Evolutionary conservation across 2,329 filamentous ascomycete genomes (phyloP).

Genomic region (Neurospora sp.): DNA sequence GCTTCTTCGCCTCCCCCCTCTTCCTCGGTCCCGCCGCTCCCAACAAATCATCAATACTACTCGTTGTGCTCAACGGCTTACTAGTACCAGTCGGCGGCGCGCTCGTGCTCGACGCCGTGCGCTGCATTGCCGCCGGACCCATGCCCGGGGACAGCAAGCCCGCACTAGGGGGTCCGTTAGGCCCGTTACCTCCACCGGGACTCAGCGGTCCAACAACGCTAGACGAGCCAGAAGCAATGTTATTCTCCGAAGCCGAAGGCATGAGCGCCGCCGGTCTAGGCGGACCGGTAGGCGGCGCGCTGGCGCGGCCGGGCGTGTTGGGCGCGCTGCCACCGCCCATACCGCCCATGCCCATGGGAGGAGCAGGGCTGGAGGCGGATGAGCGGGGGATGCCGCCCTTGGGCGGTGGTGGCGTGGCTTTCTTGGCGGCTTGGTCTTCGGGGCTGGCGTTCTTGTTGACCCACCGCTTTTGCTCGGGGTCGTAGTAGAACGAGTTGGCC

Average conservation of each 20-base stretch:
- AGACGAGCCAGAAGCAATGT: slow-evolving; percentile 15
- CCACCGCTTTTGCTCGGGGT: slow-evolving; percentile 95
- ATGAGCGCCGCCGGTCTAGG: slow-evolving; percentile 9
- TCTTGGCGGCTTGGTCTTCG: slow-evolving; percentile 48
- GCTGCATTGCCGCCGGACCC: slow-evolving; percentile 32
- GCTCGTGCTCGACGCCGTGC: slow-evolving; percentile 38
- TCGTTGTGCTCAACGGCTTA: slow-evolving; percentile 84
- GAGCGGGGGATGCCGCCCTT: slow-evolving; percentile 41
- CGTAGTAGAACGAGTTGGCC: slow-evolving; percentile 85
- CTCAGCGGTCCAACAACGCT: not conserved
- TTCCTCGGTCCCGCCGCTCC: slow-evolving; percentile 65
- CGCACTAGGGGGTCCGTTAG: not conserved
- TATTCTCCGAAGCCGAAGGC: slow-evolving; percentile 8
- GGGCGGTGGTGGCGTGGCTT: slow-evolving; percentile 72
- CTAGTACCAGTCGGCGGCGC: slow-evolving; percentile 55
- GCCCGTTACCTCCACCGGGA: not conserved
- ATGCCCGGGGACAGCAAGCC: slow-evolving; percentile 9
- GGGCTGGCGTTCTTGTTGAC: slow-evolving; percentile 85
- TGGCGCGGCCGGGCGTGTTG: slow-evolving; percentile 17
- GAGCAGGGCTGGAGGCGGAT: slow-evolving; percentile 41
- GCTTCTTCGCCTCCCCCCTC: slow-evolving; percentile 47
- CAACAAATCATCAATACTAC: slow-evolving; percentile 86
- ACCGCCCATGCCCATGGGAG: slow-evolving; percentile 25
- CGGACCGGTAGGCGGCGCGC: slow-evolving; percentile 17
- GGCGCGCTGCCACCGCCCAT: slow-evolving; percentile 2